Conservation (phyloP, 331 rosid genomes). For the Telfairia occidentalis region DNA sequence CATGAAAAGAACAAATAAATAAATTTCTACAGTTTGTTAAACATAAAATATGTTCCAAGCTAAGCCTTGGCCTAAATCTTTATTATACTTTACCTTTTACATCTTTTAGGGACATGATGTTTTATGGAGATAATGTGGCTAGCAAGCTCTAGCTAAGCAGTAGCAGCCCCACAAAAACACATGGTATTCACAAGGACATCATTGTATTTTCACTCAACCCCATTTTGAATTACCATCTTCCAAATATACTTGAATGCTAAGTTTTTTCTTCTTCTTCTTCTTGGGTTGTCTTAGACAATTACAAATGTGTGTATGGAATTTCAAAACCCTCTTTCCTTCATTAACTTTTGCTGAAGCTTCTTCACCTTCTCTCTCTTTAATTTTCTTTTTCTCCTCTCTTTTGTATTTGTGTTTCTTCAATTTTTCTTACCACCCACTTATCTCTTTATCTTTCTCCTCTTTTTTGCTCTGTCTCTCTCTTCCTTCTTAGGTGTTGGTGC, state of each 20-base stretch:
- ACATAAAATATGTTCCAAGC: too few species aligned
- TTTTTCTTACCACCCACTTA: conserved; percentile 12
- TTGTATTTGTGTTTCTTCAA: neutral
- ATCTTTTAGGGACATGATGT: neutral
- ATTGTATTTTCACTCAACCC: conserved; percentile 27
- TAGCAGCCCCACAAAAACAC: neutral
- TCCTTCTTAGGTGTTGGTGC: conserved; percentile 41
- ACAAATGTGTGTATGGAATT: conserved; percentile 43
- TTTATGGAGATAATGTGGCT: neutral
- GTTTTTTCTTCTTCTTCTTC: conserved; percentile 18
- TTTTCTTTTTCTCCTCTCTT: neutral
- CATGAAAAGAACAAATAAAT: too few species aligned
- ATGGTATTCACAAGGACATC: conserved; percentile 12
- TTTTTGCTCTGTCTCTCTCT: conserved; percentile 13
- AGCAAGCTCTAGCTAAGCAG: neutral
- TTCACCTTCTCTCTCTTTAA: conserved; percentile 13
- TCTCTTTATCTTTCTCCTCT: conserved; percentile 13
- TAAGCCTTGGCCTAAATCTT: neutral
- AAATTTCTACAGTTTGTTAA: too few species aligned
- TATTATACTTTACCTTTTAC: neutral
- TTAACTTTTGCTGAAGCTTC: conserved; percentile 49
- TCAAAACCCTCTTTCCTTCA: conserved; percentile 35
- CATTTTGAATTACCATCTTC: conserved; percentile 20
- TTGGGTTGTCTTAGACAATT: conserved; percentile 24
- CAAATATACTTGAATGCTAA: conserved; percentile 33